phyloP scores from a whole-genome alignment of 2,329 filamentous ascomycete genomes.

The Arthrobotrys sphaeroides region DNA sequence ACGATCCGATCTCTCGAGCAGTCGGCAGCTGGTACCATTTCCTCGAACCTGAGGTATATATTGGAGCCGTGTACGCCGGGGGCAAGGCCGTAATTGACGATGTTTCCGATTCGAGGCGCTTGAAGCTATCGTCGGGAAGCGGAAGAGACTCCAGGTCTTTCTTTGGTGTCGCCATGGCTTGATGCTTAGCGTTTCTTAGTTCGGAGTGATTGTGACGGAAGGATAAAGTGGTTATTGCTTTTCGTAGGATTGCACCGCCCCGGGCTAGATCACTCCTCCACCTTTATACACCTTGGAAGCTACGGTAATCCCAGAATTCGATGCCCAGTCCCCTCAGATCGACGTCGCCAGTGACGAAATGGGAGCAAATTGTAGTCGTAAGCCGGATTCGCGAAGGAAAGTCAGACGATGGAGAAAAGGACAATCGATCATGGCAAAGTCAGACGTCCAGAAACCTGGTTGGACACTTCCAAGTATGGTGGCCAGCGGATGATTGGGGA shows the following conservation, averaged over 20 bases:
- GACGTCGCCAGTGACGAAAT: conserved; percentile 39
- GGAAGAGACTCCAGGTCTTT: conserved; percentile 33
- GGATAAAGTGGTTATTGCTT: conserved; percentile 11
- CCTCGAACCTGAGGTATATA: conserved; percentile 5
- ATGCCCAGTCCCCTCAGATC: conserved; percentile 15
- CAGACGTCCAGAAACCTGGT: neutral
- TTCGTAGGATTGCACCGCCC: conserved; percentile 5
- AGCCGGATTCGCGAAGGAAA: conserved; percentile 7
- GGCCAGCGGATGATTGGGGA: conserved; percentile 34
- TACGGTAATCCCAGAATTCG: conserved; percentile 2
- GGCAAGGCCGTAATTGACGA: conserved; percentile 21
- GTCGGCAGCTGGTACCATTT: conserved; percentile 27
- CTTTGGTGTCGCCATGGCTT: conserved; percentile 31
- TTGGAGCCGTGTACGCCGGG: conserved; percentile 19
- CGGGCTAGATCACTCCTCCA: neutral
- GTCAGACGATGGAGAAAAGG: conserved; percentile 16
- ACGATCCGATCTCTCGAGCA: conserved; percentile 22
- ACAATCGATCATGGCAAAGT: conserved; percentile 20
- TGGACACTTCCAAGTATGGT: neutral
- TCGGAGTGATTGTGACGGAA: neutral
- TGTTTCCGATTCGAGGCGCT: conserved; percentile 19
- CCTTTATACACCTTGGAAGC: neutral
- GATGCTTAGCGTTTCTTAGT: neutral
- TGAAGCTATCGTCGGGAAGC: conserved; percentile 30
- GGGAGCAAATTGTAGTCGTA: conserved; percentile 48